These are phyloP conservation scores for Kwoniella dendrophila DNA, from an alignment of 768 basidiomycete species.

Conservation along the genomic window DNA sequence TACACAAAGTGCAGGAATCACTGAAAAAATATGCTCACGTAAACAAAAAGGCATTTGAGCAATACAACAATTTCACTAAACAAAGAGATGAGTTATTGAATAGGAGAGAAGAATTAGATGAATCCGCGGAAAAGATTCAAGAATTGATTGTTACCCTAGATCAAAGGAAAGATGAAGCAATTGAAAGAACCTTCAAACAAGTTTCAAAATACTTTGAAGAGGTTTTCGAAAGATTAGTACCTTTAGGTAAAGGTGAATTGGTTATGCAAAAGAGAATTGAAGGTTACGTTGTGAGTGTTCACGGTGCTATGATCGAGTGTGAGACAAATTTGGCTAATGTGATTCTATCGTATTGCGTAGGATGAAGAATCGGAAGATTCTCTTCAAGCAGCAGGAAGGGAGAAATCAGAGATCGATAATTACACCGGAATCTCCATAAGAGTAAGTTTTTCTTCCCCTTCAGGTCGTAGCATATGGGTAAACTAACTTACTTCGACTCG, in stretches of 20 bases:
- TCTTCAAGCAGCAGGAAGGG: conserved; percentile 29
- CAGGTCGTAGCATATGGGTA: background rate
- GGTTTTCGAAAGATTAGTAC: conserved; percentile 93
- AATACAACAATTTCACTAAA: conserved; percentile 96
- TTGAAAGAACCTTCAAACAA: conserved; percentile 97
- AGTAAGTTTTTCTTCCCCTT: conserved; percentile 57
- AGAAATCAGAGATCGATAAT: conserved; percentile 68
- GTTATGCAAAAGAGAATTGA: conserved; percentile 92
- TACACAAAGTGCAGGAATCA: conserved; percentile 88
- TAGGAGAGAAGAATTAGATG: conserved; percentile 87
- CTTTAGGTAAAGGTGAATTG: conserved; percentile 83
- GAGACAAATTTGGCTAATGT: background rate
- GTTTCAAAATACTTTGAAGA: conserved; percentile 96
- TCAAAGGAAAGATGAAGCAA: conserved; percentile 96
- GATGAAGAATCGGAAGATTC: conserved; percentile 54
- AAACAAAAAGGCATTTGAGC: conserved; percentile 99
- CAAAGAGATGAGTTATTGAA: conserved; percentile 87
- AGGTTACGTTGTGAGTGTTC: conserved; percentile 61
- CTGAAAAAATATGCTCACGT: conserved; percentile 97
- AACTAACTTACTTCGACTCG: background rate
- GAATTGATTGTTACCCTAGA: conserved; percentile 92
- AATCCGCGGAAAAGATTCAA: conserved; percentile 83
- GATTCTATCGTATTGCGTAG: conserved; percentile 17
- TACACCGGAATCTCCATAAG: conserved; percentile 97
- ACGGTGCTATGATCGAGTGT: background rate